phyloP scores from a whole-genome alignment of 73 alveolate species.

The Breviolum minutum region DNA sequence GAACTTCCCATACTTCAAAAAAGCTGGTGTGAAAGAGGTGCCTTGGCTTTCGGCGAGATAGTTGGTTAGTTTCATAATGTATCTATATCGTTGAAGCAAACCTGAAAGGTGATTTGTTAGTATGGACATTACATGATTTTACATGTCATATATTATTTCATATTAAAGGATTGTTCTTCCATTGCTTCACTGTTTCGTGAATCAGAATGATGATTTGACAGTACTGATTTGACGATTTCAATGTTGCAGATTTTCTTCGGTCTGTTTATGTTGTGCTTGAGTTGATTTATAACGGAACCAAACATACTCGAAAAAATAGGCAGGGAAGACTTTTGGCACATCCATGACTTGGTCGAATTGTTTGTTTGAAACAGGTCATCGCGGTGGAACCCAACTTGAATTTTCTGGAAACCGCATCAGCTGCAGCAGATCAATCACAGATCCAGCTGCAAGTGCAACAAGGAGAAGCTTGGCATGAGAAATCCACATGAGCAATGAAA shows the following conservation, averaged over 20 bases:
- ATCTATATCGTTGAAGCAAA: neutral
- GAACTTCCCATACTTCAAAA: conserved; percentile 66
- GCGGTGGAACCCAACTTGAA: conserved; percentile 54
- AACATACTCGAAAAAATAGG: too few relatives aligned
- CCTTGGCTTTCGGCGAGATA: too few relatives aligned
- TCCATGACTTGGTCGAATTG: neutral
- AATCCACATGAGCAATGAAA: neutral
- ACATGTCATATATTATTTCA: too few relatives aligned
- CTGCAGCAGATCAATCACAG: neutral
- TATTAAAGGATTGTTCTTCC: too few relatives aligned
- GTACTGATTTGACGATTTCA: too few relatives aligned
- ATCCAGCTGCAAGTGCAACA: conserved; percentile 1
- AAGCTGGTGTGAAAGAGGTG: conserved; percentile 51
- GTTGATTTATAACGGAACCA: too few relatives aligned
- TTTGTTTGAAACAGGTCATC: neutral
- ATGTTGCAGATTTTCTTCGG: too few relatives aligned
- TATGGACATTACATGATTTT: neutral
- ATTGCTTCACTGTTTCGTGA: too few relatives aligned
- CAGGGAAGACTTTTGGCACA: neutral
- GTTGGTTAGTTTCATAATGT: neutral
- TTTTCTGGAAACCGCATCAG: conserved; percentile 14
- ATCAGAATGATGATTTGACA: too few relatives aligned
- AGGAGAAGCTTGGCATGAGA: conserved; percentile 6
- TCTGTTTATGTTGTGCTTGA: neutral
- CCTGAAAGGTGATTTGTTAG: neutral